Percentiles rank a stretch among this genome's conserved stretches.
These are phyloP conservation scores for Alternaria ventricosa DNA, from an alignment of 2,329 filamentous ascomycete species.

Conservation along the genomic window DNA sequence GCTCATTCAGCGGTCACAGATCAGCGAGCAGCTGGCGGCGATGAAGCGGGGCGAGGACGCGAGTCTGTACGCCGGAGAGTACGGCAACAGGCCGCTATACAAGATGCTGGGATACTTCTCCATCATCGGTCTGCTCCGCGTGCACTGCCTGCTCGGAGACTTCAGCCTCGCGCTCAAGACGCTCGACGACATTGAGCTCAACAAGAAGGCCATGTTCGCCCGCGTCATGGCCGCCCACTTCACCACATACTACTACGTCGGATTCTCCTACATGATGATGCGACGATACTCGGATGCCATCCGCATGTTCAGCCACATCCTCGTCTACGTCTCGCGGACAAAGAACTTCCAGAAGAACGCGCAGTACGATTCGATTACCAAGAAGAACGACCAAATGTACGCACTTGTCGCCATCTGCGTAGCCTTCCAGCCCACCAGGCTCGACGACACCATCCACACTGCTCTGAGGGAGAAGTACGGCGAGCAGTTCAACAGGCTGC, in stretches of 20 bases:
- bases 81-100: slow-evolving; percentile 92
- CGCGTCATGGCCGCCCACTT: slow-evolving; percentile 99
- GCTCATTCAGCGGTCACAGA: slow-evolving; percentile 96
- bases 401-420: slow-evolving; percentile 98
- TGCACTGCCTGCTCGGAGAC: slow-evolving; percentile 95
- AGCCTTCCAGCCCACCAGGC: slow-evolving; percentile 92
- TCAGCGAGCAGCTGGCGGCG: slow-evolving; percentile 93
- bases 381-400: slow-evolving; percentile 99
- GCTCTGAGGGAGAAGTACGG: slow-evolving; percentile 98
- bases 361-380: slow-evolving; percentile 97
- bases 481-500: slow-evolving; percentile 95
- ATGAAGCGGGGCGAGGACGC: slow-evolving; percentile 95
- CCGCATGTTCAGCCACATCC: slow-evolving; percentile 99
- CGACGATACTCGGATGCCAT: slow-evolving; percentile 98
- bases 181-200: slow-evolving; percentile 98
- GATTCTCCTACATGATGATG: slow-evolving; percentile 99
- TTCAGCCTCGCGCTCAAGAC: slow-evolving; percentile 99
- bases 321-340: slow-evolving; percentile 96
- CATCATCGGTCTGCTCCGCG: slow-evolving; percentile 94
- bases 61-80: slow-evolving; percentile 87
- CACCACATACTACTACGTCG: slow-evolving; percentile 99
- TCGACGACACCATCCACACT: slow-evolving; percentile 99
- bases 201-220: slow-evolving; percentile 99
- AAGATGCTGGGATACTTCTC: slow-evolving; percentile 99
- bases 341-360: slow-evolving; percentile 99